Percentiles rank a stretch among this genome's conserved stretches.
phyloP scores from a whole-genome alignment of 2,329 filamentous ascomycete genomes.

The Graphiopsis chlorocephala region DNA sequence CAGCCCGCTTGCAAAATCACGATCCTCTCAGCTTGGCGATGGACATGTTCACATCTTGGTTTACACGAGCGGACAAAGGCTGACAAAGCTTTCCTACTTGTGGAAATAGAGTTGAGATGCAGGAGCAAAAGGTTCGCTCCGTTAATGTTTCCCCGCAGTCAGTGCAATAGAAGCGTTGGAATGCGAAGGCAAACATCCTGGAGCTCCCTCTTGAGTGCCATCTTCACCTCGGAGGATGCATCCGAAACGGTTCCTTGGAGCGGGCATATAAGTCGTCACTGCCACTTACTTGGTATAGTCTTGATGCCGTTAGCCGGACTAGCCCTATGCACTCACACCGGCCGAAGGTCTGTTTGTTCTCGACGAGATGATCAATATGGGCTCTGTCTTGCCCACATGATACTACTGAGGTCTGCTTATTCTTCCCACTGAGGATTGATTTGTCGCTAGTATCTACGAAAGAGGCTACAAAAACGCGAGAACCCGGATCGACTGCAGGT shows the following conservation, averaged over 20 bases:
- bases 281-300: background rate
- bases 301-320: background rate
- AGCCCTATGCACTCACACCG: background rate
- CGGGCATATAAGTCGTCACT: background rate
- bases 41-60: background rate
- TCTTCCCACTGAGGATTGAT: background rate
- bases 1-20: background rate
- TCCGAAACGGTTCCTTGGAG: background rate
- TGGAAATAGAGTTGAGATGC: background rate
- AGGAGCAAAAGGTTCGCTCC: background rate
- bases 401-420: background rate
- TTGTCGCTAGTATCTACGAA: background rate
- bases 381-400: background rate
- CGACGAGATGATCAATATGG: background rate
- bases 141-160: background rate
- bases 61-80: background rate
- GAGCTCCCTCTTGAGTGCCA: background rate
- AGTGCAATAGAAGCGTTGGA: background rate
- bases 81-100: background rate
- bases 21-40: background rate
- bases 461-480: background rate
- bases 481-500: background rate
- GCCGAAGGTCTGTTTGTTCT: background rate
- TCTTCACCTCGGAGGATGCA: background rate
- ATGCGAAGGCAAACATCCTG: background rate